These are phyloP conservation scores for Hygrophila difformis DNA, from an alignment of 257 asterid species.

Conservation along the genomic window DNA sequence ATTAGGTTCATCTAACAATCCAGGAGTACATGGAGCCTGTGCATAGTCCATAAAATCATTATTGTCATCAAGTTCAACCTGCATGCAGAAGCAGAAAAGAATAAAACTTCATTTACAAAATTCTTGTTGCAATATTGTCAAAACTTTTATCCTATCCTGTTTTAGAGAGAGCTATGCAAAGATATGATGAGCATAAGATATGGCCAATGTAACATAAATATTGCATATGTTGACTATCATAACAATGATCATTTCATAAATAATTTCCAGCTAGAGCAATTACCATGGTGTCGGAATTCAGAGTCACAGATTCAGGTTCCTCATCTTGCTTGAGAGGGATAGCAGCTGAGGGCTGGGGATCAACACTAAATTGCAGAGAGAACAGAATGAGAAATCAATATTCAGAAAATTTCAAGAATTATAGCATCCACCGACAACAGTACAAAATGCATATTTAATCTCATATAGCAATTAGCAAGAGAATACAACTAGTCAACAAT, in stretches of 20 bases:
- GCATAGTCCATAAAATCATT: constrained; percentile 63
- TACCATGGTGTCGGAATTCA: constrained; percentile 42
- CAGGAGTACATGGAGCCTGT: constrained; percentile 94
- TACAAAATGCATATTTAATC: constrained; percentile 2
- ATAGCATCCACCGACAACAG: constrained; percentile 4
- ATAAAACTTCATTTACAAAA: constrained; percentile 4
- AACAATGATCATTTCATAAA: too few species aligned
- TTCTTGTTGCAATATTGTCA: not conserved
- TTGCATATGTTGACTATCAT: constrained; percentile 3
- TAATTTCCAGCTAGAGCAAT: constrained; percentile 2
- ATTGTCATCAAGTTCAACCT: constrained; percentile 48
- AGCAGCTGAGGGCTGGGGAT: constrained; percentile 58
- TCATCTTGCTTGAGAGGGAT: constrained; percentile 53
- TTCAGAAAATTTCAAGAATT: too few species aligned
- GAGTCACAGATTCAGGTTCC: constrained; percentile 33
- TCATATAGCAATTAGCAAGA: constrained; percentile 7
- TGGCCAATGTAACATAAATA: not conserved
- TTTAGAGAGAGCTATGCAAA: not conserved
- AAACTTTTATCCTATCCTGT: not conserved
- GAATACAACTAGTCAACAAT: too few species aligned
- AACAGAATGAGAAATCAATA: constrained; percentile 14
- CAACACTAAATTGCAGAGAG: constrained; percentile 45
- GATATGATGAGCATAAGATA: constrained; percentile 1
- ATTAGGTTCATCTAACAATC: constrained; percentile 72
- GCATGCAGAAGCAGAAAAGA: constrained; percentile 18